phyloP scores from a whole-genome alignment of 352 stramenopile species.

The Phytopythium boreale region DNA sequence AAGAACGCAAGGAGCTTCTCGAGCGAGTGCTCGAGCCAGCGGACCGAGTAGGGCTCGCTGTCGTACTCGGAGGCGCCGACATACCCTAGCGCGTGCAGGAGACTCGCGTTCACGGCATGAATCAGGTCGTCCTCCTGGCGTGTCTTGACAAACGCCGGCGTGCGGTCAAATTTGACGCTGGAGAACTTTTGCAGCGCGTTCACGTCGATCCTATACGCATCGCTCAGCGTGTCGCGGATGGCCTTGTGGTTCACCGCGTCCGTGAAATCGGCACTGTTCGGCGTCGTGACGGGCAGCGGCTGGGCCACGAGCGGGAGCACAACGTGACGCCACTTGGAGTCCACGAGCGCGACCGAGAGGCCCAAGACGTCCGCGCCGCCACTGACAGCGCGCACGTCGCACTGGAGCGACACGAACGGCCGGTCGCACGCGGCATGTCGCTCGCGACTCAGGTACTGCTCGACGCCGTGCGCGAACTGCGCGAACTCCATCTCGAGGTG shows the following conservation, averaged over 20 bases:
- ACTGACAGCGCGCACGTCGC: slow-evolving; percentile 15
- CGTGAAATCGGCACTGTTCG: neutral
- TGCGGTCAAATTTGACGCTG: neutral
- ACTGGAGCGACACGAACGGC: slow-evolving; percentile 20
- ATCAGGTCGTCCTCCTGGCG: slow-evolving; percentile 3
- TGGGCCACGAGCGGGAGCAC: slow-evolving; percentile 22
- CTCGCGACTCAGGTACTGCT: slow-evolving; percentile 19
- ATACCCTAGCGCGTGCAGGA: neutral
- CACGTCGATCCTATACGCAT: neutral
- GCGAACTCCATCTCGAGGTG: slow-evolving; percentile 25
- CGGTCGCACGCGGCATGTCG: slow-evolving; percentile 13
- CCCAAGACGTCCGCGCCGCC: slow-evolving; percentile 2
- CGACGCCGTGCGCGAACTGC: slow-evolving; percentile 17
- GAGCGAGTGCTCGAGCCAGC: neutral
- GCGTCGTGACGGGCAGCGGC: slow-evolving; percentile 4
- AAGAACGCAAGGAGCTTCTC: slow-evolving; percentile 1
- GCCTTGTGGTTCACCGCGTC: neutral
- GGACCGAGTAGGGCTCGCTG: neutral
- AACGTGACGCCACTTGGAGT: slow-evolving; percentile 28
- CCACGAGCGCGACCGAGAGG: slow-evolving; percentile 17
- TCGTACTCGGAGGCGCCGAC: neutral
- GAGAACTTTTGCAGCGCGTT: neutral
- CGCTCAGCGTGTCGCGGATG: neutral
- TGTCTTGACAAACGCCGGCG: neutral
- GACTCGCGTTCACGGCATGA: neutral